Conservation (phyloP, 2,329 filamentous ascomycete genomes). For the Aspergillus sp. region DNA sequence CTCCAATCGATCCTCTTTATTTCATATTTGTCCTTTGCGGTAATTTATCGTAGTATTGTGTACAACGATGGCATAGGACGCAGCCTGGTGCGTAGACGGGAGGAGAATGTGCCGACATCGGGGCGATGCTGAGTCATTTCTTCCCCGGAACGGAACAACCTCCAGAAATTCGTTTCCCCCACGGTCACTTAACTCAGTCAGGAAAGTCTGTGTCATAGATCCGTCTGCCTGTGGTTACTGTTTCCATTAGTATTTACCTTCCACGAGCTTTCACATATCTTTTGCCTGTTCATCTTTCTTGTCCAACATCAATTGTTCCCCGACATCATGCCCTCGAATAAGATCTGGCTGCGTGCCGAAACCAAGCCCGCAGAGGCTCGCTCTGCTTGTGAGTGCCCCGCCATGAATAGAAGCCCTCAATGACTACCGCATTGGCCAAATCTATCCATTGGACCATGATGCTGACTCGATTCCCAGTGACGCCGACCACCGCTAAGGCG, state of each 20-base stretch:
- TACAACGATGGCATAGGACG: no score
- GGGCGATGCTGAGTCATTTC: slow-evolving; percentile 17
- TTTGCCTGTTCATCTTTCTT: slow-evolving; percentile 6
- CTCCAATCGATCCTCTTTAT: background rate
- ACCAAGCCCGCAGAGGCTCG: slow-evolving; percentile 59
- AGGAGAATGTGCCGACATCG: slow-evolving; percentile 14
- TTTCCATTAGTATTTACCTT: slow-evolving; percentile 3
- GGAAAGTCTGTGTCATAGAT: slow-evolving; percentile 28
- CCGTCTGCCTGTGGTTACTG: background rate
- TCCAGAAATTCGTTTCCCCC: slow-evolving; percentile 15
- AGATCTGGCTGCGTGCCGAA: slow-evolving; percentile 58
- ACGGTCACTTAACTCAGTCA: slow-evolving; percentile 23
- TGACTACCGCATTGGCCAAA: background rate
- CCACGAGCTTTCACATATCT: slow-evolving; percentile 2
- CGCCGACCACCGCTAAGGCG: slow-evolving; percentile 54
- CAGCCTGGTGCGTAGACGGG: no score
- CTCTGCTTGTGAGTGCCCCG: slow-evolving; percentile 41
- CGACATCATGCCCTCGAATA: slow-evolving; percentile 29
- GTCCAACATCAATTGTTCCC: slow-evolving; percentile 11
- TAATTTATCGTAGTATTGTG: no score
- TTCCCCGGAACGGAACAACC: slow-evolving; percentile 31
- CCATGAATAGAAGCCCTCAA: background rate
- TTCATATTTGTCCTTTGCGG: no score
- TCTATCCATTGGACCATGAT: no score
- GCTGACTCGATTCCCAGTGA: slow-evolving; percentile 30